A percentile compares a stretch with the other conserved stretches of the same genome.
These are phyloP conservation scores for Diaporthe eres DNA, from an alignment of 2,329 filamentous ascomycete species.

Conservation along the genomic window DNA sequence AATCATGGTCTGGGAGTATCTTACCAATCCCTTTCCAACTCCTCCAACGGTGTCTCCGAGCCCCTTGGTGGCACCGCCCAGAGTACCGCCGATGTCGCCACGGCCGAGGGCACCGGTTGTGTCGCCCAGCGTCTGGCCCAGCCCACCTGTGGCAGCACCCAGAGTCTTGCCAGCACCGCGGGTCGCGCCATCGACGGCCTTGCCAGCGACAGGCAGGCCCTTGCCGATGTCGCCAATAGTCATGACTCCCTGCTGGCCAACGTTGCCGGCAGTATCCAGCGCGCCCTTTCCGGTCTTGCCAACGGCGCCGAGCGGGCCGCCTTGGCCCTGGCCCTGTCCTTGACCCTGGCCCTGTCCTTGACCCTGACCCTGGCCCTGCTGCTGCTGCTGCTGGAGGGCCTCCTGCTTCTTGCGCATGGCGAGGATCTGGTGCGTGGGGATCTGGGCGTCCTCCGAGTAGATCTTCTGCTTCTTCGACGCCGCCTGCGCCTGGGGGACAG, in stretches of 20 bases:
- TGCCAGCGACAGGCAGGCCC: slow-evolving; percentile 37
- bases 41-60: slow-evolving; percentile 40
- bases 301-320: background rate
- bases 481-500: background rate
- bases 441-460: slow-evolving; percentile 35
- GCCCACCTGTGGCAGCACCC: slow-evolving; percentile 34
- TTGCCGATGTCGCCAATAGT: slow-evolving; percentile 37
- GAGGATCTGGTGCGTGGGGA: slow-evolving; percentile 38
- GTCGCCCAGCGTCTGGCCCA: slow-evolving; percentile 36
- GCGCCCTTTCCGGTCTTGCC: slow-evolving; percentile 34
- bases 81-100: slow-evolving; percentile 36
- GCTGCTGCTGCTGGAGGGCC: slow-evolving; percentile 13
- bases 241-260: slow-evolving; percentile 33
- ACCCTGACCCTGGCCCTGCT: slow-evolving; percentile 20
- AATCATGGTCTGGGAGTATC: background rate
- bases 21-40: slow-evolving; percentile 39
- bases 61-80: slow-evolving; percentile 35
- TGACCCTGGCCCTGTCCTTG: background rate
- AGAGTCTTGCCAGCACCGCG: slow-evolving; percentile 36
- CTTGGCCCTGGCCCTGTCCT: background rate
- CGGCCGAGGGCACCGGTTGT: slow-evolving; percentile 40
- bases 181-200: slow-evolving; percentile 39
- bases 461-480: slow-evolving; percentile 38
- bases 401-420: slow-evolving; percentile 37
- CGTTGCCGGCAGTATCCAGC: slow-evolving; percentile 28